Evolutionary conservation across 352 stramenopile genomes (phyloP).

Genomic region (Phytophthora pluvialis): DNA sequence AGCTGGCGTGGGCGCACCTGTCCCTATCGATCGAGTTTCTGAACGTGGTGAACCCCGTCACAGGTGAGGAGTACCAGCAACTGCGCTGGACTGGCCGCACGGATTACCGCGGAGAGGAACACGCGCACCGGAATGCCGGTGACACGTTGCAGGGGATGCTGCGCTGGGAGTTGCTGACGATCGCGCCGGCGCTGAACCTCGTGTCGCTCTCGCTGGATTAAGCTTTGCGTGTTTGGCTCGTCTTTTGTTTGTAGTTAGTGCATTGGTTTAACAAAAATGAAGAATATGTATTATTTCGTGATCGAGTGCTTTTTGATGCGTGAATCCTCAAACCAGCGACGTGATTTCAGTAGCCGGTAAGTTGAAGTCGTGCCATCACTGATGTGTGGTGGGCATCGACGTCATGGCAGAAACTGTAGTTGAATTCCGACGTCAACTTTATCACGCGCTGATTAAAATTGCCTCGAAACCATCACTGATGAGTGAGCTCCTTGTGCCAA

Average conservation of each 20-base stretch:
- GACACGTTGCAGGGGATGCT: constrained; percentile 51
- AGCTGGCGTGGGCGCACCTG: constrained; percentile 51
- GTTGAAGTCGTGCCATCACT: constrained; percentile 15
- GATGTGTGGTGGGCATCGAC: constrained; percentile 22
- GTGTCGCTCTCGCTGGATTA: constrained; percentile 39
- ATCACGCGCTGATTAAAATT: constrained; percentile 15
- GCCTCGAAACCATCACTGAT: constrained; percentile 10
- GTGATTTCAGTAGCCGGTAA: constrained; percentile 15
- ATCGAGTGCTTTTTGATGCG: constrained; percentile 24
- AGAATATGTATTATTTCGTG: constrained; percentile 32
- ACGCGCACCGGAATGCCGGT: constrained; percentile 48
- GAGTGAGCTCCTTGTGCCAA: constrained; percentile 2
- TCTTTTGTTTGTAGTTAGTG: constrained; percentile 14
- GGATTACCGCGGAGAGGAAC: constrained; percentile 49
- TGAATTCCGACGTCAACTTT: constrained; percentile 26
- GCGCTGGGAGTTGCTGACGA: constrained; percentile 51
- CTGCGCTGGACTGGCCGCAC: constrained; percentile 56
- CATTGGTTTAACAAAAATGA: constrained; percentile 25
- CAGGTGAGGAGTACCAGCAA: constrained; percentile 42
- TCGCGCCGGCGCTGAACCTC: constrained; percentile 44
- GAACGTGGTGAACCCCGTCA: constrained; percentile 38
- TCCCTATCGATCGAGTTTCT: constrained; percentile 56
- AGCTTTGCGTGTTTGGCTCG: constrained; percentile 13
- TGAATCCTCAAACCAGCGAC: not conserved
- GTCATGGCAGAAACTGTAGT: constrained; percentile 9